Percentiles rank a stretch among this genome's conserved stretches.
phyloP scores from a whole-genome alignment of 345 rosid genomes.

The Luvunga scandens region DNA sequence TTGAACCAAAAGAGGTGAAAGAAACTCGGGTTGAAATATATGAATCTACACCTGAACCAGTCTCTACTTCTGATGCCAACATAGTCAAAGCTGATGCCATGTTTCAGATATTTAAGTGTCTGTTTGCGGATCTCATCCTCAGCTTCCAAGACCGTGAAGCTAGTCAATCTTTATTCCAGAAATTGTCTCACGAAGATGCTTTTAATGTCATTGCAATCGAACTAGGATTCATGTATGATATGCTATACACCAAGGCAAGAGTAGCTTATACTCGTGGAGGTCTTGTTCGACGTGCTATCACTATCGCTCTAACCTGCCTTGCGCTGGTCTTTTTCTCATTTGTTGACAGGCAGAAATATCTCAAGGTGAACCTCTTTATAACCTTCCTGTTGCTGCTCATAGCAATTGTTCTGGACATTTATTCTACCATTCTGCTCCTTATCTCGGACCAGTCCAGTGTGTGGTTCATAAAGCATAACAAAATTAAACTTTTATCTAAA shows the following conservation, averaged over 20 bases:
- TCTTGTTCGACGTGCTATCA: neutral
- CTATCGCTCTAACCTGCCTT: neutral
- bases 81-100: neutral
- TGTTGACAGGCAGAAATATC: neutral
- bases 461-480: neutral
- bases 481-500: neutral
- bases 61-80: neutral
- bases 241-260: slow-evolving; percentile 29
- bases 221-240: slow-evolving; percentile 30
- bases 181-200: neutral
- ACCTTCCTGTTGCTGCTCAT: neutral
- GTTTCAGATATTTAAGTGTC: slow-evolving; percentile 18
- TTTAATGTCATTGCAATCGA: slow-evolving; percentile 32
- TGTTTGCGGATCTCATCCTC: slow-evolving; percentile 30
- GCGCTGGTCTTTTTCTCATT: neutral
- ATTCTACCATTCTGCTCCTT: neutral
- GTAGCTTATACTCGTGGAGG: neutral
- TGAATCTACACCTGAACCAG: neutral
- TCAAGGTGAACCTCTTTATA: neutral
- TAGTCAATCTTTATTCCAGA: slow-evolving; percentile 12
- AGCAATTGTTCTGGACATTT: neutral
- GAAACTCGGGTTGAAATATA: neutral
- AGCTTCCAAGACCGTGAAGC: slow-evolving; percentile 17
- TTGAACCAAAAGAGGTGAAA: neutral
- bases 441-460: neutral